phyloP scores from a whole-genome alignment of 257 asterid genomes.

The Avicennia marina region DNA sequence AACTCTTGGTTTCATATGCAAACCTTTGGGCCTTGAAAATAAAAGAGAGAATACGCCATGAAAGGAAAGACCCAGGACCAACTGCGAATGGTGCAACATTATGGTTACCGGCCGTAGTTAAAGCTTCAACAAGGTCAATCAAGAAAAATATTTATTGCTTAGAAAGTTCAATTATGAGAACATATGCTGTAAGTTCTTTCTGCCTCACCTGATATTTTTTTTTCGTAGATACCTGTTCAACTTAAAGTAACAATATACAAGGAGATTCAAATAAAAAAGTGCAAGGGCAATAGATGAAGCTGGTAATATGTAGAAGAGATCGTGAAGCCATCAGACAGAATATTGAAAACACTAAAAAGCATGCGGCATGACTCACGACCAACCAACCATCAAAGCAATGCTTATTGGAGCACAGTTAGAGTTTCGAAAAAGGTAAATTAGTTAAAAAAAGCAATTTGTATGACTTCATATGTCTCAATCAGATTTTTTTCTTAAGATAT shows the following conservation, averaged over 20 bases:
- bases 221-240: neutral
- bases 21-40: neutral
- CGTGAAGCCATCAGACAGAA: too few species aligned
- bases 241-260: neutral
- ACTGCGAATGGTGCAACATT: neutral
- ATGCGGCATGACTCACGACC: too few species aligned
- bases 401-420: neutral
- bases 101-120: neutral
- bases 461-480: too few species aligned
- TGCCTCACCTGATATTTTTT: neutral
- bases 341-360: neutral
- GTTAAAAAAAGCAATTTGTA: too few species aligned
- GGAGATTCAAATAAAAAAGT: neutral
- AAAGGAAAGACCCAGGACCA: constrained; percentile 3
- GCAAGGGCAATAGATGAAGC: too few species aligned
- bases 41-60: constrained; percentile 7
- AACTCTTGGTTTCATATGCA: neutral
- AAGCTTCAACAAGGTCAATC: constrained; percentile 6
- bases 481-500: too few species aligned
- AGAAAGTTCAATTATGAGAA: constrained; percentile 10
- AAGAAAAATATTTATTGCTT: neutral
- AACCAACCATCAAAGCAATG: too few species aligned
- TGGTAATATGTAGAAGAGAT: too few species aligned
- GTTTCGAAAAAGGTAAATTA: too few species aligned
- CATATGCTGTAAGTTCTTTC: constrained; percentile 6